Base-by-base conservation (phyloP, 2,329 filamentous ascomycete species). In the Lecanicillium sp. region DNA sequence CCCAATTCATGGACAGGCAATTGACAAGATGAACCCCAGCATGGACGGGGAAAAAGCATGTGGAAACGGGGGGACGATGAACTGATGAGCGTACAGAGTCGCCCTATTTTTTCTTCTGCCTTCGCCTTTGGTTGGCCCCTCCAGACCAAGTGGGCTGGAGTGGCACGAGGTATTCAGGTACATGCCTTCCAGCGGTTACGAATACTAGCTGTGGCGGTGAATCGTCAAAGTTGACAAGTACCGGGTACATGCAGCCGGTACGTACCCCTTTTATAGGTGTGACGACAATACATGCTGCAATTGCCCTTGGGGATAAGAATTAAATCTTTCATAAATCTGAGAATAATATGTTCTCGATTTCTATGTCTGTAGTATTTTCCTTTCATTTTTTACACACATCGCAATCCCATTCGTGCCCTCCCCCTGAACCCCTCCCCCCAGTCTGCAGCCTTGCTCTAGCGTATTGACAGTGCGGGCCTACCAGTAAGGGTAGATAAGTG, bases 41-140 rank as follows among this genome's bases (percentile, higher is more conserved):
- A 24, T n/a, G 21, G 43, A 30, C 24, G 33, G 23, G 24, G 43
- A n/a, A 32, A 35, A 47, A 47, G 44, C 44, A 47, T 47, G 44
- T 47, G 44, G 44, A 47, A 47, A 47, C 44, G 29, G 44, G 44
- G 44, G 44, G 37, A 10, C 14, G 29, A 47, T 47, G 44, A 41
- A 47, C 44, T 47, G 44, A 47, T 41, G 36, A 11, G n/a, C n/a
- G n/a, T n/a, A n/a, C n/a, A n/a, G n/a, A n/a, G 37, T 41, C 36
- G 44, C 37, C 41, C 27, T 14, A 9, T 14, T 47, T 20, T 14
- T 15, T 30, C n/a, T 41, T 40, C 40, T 47, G 23, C 29, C 20
- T n/a, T 47, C 29, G 4, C 11, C 10, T 32, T 21, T 47, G 44
- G 32, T 39, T 33, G 35, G 35, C 38, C 26, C 44, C 30, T 21